Evolutionary conservation across 2,329 filamentous ascomycete genomes (phyloP), one percentile per base, ranked within the genome.

Genomic region (Aspergillus novofumigatus): DNA sequence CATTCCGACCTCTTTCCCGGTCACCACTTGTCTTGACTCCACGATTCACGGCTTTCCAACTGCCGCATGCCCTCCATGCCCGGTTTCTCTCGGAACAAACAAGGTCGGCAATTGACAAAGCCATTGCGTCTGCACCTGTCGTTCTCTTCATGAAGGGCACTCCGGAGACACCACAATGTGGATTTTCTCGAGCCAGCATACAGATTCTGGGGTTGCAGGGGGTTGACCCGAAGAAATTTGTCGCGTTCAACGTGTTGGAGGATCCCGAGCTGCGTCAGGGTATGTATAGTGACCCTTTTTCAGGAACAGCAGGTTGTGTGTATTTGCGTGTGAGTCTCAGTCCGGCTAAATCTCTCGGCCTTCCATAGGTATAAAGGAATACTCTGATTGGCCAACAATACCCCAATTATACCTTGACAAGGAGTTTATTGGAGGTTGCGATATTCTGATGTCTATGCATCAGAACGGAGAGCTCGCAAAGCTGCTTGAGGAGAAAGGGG

Each of bases 131-230:
- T 0, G 89, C 92, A 0, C 93, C 93, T 2, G 93, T 99, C 0
- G 94, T 99, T 1, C 83, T 99, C 56, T 99, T 99, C 82, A 99
- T 99, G 94, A 99, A 99, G 81, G 94, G 94, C 58, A 97, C 94
- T 1, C 94, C 94, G 57, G 92, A 97, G 78, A 91, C 86, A 59
- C 94, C 94, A 21, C 92, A 97, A 76, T 99, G 94, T 77, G 94
- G 94, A 49, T 99, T 97, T 82, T 97, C 93, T 58, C 86, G 92
- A 67, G 93, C 93, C 54, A 91, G 85, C 72, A 96, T 99, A 73
- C 92, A 97, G 81, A 92, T 99, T 68, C 82, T 99, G 62, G 91
- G 93, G 57, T 78, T 97, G 69, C 93, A 99, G 78, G 94, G 94
- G 62, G 92, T 99, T 60, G 90, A 97, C 78, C 94, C 94, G 17